Evolutionary conservation across 2,329 filamentous ascomycete species (phyloP), one percentile per base, ranked within the genome.

Genomic region (Diaporthe nobilis): DNA sequence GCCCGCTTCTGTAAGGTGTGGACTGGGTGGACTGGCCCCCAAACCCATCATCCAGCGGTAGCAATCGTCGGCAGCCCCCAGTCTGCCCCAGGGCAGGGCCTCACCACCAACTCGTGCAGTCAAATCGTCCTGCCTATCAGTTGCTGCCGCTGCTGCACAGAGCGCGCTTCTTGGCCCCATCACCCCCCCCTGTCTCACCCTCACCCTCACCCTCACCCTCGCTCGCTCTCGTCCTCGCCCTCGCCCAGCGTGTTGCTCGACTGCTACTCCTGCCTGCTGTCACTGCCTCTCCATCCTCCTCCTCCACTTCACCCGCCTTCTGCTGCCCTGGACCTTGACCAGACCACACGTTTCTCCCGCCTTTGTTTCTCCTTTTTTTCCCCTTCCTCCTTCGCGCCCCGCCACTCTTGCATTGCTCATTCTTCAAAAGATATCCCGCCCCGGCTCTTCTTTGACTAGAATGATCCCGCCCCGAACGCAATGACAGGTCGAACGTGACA

Each of bases 401-500:
- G 58, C 34, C 71, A 55, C 34, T 20, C 49, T 55, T 55, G 65
- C 65, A 70, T 55, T 70, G 65, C 47, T 39, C 65, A 28, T 34
- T 70, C 49, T 70, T 42, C 42, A 70, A 61, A 70, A 70, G 65
- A 55, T 42, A 70, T 55, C 65, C 65, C 65, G 65, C 49, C 44
- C n/a, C 65, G 65, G 65, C 65, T 55, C 47, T 68, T 74, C 49
- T 44, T 74, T 71, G 47, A 53, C 60, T 22, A 73, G 60, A 73
- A 55, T 55, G 65, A 63, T 7, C 71, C 74, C 58, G 72, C 71
- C 75, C 73, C 67, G 25, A 57, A 61, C 51, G 75, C 72, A 76
- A 73, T 76, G 75, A 76, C 72, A 76, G 67, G 75, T 75, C 67
- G 53, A 49, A 67, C 34, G 49, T 68, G 58, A 73, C 60, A 75